Evolutionary conservation across 2,329 filamentous ascomycete species (phyloP).

Genomic region (Colletotrichum noveboracense): DNA sequence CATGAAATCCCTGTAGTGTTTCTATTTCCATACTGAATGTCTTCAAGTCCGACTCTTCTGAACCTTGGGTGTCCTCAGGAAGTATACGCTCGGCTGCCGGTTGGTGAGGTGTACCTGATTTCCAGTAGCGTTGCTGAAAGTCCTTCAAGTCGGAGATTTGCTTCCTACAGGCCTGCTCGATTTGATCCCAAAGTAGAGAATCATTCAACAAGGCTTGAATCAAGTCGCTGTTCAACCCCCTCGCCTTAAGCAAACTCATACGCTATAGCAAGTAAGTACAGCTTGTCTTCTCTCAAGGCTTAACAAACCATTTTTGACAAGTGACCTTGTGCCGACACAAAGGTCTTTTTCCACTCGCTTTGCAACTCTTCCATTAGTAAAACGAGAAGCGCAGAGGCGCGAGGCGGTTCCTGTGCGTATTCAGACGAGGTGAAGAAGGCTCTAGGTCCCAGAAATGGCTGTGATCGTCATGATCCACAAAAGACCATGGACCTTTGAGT

Average conservation of each 20-base stretch:
- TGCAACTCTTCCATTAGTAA: not conserved
- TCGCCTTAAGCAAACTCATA: not conserved
- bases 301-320: not conserved
- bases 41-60: not conserved
- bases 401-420: not conserved
- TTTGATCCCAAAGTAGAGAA: not conserved
- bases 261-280: not conserved
- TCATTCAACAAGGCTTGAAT: not conserved
- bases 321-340: rapidly evolving
- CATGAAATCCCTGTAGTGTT: rapidly evolving
- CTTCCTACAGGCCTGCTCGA: not conserved
- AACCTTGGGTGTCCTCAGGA: too few species aligned
- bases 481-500: rapidly evolving
- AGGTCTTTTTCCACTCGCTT: not conserved
- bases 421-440: not conserved
- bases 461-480: not conserved
- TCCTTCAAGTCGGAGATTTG: not conserved
- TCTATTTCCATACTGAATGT: not conserved
- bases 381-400: rapidly evolving
- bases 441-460: too few species aligned
- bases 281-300: not conserved
- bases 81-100: not conserved
- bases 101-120: not conserved
- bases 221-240: not conserved
- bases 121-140: not conserved